phyloP scores from a whole-genome alignment of 108 stramenopile genomes.

The Nitzschia sp. region DNA sequence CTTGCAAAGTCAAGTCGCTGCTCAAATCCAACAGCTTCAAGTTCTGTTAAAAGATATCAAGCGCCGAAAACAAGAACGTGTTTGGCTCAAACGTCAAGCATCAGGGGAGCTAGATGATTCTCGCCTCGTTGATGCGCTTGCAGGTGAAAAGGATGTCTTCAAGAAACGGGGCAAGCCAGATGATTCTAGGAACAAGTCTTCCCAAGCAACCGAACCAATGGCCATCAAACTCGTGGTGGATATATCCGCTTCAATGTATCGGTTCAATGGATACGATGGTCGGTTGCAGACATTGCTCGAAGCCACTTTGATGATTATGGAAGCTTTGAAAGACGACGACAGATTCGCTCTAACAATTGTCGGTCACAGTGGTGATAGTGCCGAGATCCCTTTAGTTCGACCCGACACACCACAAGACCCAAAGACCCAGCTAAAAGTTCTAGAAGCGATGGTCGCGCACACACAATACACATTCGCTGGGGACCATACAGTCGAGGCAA shows the following conservation, averaged over 20 bases:
- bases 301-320: conserved; percentile 87
- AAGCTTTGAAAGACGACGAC: conserved; percentile 51
- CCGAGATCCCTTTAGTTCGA: conserved; percentile 60
- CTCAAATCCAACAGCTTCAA: conserved; percentile 58
- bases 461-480: conserved; percentile 84
- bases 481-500: conserved; percentile 87
- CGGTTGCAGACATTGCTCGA: conserved; percentile 80
- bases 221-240: conserved; percentile 78
- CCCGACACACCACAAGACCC: conserved; percentile 46
- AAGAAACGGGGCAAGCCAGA: conserved; percentile 73
- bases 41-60: conserved; percentile 54
- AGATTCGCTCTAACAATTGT: conserved; percentile 68
- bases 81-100: conserved; percentile 77
- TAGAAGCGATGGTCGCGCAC: conserved; percentile 88
- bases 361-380: conserved; percentile 75
- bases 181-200: too few relatives aligned
- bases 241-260: conserved; percentile 83
- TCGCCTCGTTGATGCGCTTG: conserved; percentile 77
- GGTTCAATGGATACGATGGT: conserved; percentile 87
- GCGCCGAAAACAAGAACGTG: conserved; percentile 58
- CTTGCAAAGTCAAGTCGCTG: conserved; percentile 51
- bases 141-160: conserved; percentile 85
- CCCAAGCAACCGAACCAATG: background rate
- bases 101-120: conserved; percentile 89
- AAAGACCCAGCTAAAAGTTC: conserved; percentile 58